phyloP scores from a whole-genome alignment of 1,284 basidiomycete genomes.

The Amylostereum areolatum region DNA sequence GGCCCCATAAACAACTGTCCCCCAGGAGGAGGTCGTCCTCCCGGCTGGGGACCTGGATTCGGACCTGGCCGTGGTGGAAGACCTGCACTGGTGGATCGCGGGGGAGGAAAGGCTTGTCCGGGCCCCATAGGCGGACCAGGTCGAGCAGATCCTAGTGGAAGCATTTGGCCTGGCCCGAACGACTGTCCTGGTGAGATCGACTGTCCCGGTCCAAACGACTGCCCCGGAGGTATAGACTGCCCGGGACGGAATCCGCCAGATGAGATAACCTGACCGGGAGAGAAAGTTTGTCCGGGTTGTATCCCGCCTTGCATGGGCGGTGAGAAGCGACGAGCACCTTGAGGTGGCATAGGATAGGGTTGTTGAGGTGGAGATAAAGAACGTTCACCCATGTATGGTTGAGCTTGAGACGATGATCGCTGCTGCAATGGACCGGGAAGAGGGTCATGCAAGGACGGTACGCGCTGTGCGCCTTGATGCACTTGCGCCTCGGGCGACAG shows the following conservation, averaged over 20 bases:
- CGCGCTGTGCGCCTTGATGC: constrained; percentile 14
- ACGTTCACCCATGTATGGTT: no score
- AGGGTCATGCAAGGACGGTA: constrained; percentile 15
- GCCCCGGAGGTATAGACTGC: constrained; percentile 16
- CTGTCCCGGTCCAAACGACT: constrained; percentile 14
- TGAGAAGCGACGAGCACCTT: neutral
- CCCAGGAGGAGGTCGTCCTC: neutral
- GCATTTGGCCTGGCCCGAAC: constrained; percentile 15
- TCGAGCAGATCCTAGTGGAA: constrained; percentile 7
- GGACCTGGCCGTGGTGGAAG: constrained; percentile 17
- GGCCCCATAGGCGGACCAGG: constrained; percentile 17
- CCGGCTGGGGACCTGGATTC: constrained; percentile 8
- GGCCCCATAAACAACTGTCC: neutral
- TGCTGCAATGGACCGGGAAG: constrained; percentile 6
- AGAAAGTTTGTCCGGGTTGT: constrained; percentile 12
- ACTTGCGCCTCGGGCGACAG: constrained; percentile 23
- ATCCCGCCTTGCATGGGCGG: neutral
- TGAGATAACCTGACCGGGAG: constrained; percentile 23
- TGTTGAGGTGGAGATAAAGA: no score
- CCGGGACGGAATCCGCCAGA: constrained; percentile 18
- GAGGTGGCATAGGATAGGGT: constrained; percentile 1
- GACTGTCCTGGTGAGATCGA: constrained; percentile 7
- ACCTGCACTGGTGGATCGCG: constrained; percentile 36
- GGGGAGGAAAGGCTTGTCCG: constrained; percentile 33
- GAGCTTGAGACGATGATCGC: neutral